Evolutionary conservation across 2,329 filamentous ascomycete genomes (phyloP), one percentile per base, ranked within the genome.

Genomic region (Exophiala sp.): DNA sequence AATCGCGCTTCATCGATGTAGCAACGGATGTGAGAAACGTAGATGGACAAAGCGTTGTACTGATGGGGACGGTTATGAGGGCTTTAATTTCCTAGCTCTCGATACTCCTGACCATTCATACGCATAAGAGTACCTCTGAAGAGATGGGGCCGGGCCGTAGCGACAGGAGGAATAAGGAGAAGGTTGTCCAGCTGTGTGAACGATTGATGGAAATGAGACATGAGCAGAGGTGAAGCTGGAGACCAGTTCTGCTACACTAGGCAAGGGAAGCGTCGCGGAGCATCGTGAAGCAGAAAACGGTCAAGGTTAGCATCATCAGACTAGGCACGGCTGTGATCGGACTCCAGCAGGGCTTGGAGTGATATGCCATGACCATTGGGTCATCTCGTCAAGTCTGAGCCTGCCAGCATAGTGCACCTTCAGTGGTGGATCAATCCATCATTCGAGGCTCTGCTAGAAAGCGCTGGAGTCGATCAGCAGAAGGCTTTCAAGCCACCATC

Each of bases 141-240:
- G 36, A 54, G 52, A 51, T 56, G 55, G 53, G 55, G 49, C 45
- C 61, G 61, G 61, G 48, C 61, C 61, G 61, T 55, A 58, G 59
- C 61, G 56, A 44, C 54, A 54, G 51, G 35, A 43, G 40, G 39
- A 38, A 54, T 52, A 56, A 80, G 65, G 71, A 72, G 12, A 45
- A 69, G 39, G 49, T 73, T 2, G 50, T 71, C 5, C 66, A 62
- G 6, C 57, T 69, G 35, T 68, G 59, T 10, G 66, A 72, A 63
- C 70, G 69, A 43, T 16, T 47, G 35, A 51, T 48, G 39, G 42
- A 40, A 47, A 47, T 33, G 32, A 52, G 12, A 47, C 43, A 38
- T 48, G 42, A 58, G 47, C 52, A 38, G 56, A 48, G 45, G 34
- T 52, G 54, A 60, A 57, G 57, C 57, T 57, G 57, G 57, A 59